Evolutionary conservation across 495 filamentous ascomycete genomes (phyloP), one percentile per base, ranked within the genome.

Genomic region (Tuber borchii): DNA sequence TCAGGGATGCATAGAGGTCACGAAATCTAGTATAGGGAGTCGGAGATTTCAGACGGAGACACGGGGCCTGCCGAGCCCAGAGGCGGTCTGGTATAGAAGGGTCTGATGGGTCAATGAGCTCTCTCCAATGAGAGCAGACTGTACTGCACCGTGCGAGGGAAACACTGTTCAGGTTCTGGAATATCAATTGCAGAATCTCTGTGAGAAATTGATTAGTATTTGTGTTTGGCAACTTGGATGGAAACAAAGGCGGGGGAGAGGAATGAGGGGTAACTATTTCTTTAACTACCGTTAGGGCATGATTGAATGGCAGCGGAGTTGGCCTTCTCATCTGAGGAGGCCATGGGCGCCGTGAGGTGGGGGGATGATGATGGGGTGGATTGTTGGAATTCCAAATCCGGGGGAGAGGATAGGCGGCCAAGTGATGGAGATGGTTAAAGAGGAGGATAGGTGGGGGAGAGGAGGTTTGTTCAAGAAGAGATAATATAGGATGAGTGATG

Each of bases 1-100:
- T 87, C 82, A 94, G 91, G 42, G 90, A 87, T 45, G 88, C 84
- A 78, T 91, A 97, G 9, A 98, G 87, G 40, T 89, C 87, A 74
- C 87, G 88, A 82, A 89, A 94, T 22, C 87, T 89, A 9, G 81
- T 76, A 78, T 88, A 93, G 0, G 89, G 89, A 6, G 86, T 86
- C 2, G 90, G 86, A 1, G 84, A 82, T 12, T 82, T 82, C n/a
- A 93, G 86, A 4, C 86, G 77, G 69, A 88, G 83, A 22, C 85
- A 80, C 48, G 86, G 86, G 61, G 89, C 83, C 4, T 87, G 76
- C 17, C 78, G 73, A 44, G 84, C 82, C 89, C 89, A 90, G n/a
- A 90, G 81, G 10, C 83, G 77, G 43, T 89, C 88, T 68, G 86
- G 83, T 79, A 51, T 84, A 83, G 69, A 90, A 81, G 20, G 79